Evolutionary conservation across 805 yeast species (phyloP).

Genomic region (Candida verbasci): DNA sequence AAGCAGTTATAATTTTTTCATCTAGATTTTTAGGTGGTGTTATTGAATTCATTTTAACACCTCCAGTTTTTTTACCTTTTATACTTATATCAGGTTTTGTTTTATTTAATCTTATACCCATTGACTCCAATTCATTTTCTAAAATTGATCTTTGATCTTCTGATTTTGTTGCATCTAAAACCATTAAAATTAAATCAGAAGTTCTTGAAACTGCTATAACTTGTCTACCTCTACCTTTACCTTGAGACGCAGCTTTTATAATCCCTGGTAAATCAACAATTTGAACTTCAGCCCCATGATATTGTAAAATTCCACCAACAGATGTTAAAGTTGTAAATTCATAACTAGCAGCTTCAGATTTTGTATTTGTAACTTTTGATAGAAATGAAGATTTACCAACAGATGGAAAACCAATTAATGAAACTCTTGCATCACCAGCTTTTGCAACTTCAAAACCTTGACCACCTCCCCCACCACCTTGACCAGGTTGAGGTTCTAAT

Average conservation of each 20-base stretch:
- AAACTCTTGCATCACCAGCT: conserved; percentile 95
- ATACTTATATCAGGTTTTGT: conserved; percentile 74
- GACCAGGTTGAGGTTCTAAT: conserved; percentile 82
- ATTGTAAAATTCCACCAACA: conserved; percentile 92
- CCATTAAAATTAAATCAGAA: conserved; percentile 88
- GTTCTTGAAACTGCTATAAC: conserved; percentile 96
- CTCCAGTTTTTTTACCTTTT: conserved; percentile 83
- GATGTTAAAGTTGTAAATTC: conserved; percentile 95
- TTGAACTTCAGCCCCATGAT: conserved; percentile 95
- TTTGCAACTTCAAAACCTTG: conserved; percentile 92
- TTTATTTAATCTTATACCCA: conserved; percentile 87
- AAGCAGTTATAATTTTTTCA: conserved; percentile 71
- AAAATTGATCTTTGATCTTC: conserved; percentile 82
- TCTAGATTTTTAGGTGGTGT: conserved; percentile 79
- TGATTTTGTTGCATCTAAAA: conserved; percentile 92
- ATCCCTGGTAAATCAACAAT: conserved; percentile 98
- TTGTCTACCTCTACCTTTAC: conserved; percentile 96
- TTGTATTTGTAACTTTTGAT: conserved; percentile 86
- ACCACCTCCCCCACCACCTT: conserved; percentile 69
- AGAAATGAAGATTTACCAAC: conserved; percentile 94
- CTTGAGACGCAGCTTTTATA: conserved; percentile 93
- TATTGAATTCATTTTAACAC: conserved; percentile 76
- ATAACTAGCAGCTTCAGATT: conserved; percentile 91
- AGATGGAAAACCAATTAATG: conserved; percentile 94
- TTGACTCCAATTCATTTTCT: conserved; percentile 86